Evolutionary conservation across 176 grass and related monocot species (phyloP), one percentile per base, ranked within the genome.

Genomic region (Olyra latifolia): DNA sequence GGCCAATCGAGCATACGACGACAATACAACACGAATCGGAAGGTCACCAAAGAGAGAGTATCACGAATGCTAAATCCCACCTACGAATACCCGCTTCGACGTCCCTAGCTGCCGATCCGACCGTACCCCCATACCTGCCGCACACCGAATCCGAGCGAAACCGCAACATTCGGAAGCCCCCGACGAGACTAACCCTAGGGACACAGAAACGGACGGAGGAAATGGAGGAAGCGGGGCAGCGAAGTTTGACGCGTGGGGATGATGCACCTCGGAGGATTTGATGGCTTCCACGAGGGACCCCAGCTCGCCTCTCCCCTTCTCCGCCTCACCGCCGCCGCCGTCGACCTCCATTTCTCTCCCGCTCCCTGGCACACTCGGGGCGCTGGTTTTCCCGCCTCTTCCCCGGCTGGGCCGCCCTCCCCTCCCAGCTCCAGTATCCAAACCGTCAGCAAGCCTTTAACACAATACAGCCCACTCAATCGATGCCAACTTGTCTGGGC

Each of bases 211-310:
- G 25, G 69, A 76, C 30, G 62, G 79, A 49, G 54, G n/a, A 56
- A 72, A 61, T 17, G 76, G 76, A 35, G 49, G 19, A 17, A 17
- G 17, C 49, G 17, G 6, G 20, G 43, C 10, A 27, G 53, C 42
- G 43, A 66, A 53, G 74, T 59, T 0, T 0, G 29, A 50, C 17
- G 22, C 54, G 39, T 7, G 41, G 50, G 32, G 6, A 39, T 32
- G 48, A 20, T 71, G 81, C 47, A 92, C 93, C 70, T 92, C 85
- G 8, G 82, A 86, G 48, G 81, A 72, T 39, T 86, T 90, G 32
- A 92, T 90, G 70, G 78, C 64, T 82, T 90, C 79, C 28, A 92
- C 46, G 10, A 92, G 57, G 68, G 52, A 57, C 62, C 35, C 30
- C 27, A 95, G 72, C 47, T 90, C 85, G 25, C 74, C 60, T 8